These are phyloP conservation scores for Knoxia roxburghii DNA, from an alignment of 257 asterid genomes.

Conservation along the genomic window DNA sequence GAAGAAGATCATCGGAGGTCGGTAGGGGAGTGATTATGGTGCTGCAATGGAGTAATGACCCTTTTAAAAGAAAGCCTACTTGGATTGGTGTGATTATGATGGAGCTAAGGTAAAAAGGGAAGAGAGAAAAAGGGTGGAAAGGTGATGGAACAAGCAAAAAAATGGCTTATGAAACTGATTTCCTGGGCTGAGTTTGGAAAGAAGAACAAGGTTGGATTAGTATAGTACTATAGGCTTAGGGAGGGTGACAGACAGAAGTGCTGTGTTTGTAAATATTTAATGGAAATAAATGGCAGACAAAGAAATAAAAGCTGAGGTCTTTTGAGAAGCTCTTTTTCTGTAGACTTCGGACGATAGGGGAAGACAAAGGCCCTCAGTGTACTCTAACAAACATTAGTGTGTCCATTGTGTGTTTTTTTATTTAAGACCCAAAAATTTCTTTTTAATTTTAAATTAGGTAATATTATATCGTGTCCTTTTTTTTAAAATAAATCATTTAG, in stretches of 20 bases:
- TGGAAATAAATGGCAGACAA: conserved; percentile 76
- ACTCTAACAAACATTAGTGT: conserved; percentile 6
- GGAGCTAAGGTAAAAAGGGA: background rate
- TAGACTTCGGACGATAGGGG: conserved; percentile 50
- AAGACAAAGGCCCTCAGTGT: conserved; percentile 25
- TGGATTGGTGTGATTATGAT: conserved; percentile 14
- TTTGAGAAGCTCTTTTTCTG: conserved; percentile 40
- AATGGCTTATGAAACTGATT: conserved; percentile 28
- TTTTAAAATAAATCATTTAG: too few relatives aligned
- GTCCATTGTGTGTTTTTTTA: background rate
- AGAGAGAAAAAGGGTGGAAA: conserved; percentile 8
- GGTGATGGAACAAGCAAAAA: conserved; percentile 24
- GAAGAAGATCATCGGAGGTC: background rate
- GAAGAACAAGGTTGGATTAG: background rate
- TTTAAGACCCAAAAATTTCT: background rate
- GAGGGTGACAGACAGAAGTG: conserved; percentile 27
- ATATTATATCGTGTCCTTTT: too few relatives aligned
- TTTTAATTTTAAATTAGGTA: background rate
- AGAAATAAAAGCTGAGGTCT: conserved; percentile 57
- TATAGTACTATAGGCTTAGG: conserved; percentile 13
- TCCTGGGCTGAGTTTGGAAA: conserved; percentile 25
- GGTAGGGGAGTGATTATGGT: background rate
- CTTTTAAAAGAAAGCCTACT: conserved; percentile 11
- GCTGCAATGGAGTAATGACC: background rate
- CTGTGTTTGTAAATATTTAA: conserved; percentile 37